Base-by-base conservation (phyloP, 2,329 filamentous ascomycete species). In the Epichloe sibirici region DNA sequence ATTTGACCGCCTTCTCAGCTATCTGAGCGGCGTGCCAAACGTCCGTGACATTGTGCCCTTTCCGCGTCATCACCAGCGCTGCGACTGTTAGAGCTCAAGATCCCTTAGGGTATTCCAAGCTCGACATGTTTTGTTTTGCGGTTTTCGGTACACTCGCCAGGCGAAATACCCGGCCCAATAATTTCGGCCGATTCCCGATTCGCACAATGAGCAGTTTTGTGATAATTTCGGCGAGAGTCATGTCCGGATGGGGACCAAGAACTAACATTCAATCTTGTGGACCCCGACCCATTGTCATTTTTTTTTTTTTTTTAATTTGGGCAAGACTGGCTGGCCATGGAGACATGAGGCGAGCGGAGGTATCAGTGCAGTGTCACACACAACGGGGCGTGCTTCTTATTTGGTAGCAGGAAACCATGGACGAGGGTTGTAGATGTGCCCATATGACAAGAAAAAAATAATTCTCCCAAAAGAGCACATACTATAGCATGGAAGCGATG, bases 11-110 rank as follows among this genome's bases (percentile, higher is more conserved):
- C 76, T 95, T 57, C 69, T 95, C 60, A 84, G 85, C 63, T 95
- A 95, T 70, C 74, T 96, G 52, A 81, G 85, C 35, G 90, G 90
- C 9, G 82, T 91, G 40, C 78, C 81, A 57, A 95, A 88, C 60
- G 81, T 96, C 62, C 81, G 89, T 64, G 90, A 96, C 67, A 80
- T 90, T 25, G 86, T 94, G 52, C 80, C 87, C 31, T 96, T 95
- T 64, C 90, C 90, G 47, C 80, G 90, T 60, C 90, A 80, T 74
- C 74, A 75, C 64, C 77, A 79, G 52, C 77, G 79, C 59, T 82
- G 79, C 62, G 77, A 83, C 65, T 82, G 79, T 61, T 83, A 59
- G 59, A 42, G 38, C n/a, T 21, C 11, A 11, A 2, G n/a, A 34
- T 49, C 39, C 45, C 25, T 17, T 23, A 35, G 13, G 15, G 15